Base-by-base conservation (phyloP, 202 grass and related monocot species). In the Hordeum pubiflorum region DNA sequence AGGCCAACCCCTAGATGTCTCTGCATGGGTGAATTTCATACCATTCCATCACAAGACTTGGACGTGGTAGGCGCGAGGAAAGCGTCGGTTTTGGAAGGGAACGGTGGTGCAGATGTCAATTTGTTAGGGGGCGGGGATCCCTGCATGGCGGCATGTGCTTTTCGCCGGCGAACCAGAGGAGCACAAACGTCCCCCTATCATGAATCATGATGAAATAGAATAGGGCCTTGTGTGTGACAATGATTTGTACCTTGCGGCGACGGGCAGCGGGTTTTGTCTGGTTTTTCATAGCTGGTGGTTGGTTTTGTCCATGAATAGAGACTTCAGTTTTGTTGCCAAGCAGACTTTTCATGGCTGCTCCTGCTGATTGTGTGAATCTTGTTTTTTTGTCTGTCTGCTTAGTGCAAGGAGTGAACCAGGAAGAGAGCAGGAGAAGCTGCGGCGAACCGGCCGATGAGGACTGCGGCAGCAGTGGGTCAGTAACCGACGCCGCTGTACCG, bases 91-190 rank as follows among this genome's bases (percentile, higher is more conserved):
- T 89, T 76, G 79, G 83, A 69, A 75, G 4, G 84, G 27, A 9
- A 20, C 24, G 40, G 60, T 39, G 61, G 84, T 83, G 87, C 83
- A 27, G 80, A 86, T 83, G 83, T 83, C 84, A 83, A 48, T 79
- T 83, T 75, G 81, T 40, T 21, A 2, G 44, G 46, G 66, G 34
- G 56, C 11, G 17, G 24, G 7, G 60, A 39, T 77, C 37, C 78
- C 27, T 60, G 69, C 60, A 69, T 50, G 79, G 69, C 79, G 63
- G 75, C 75, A 80, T 73, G 70, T 86, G 84, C 24, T 76, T 90
- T 86, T 86, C 75, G 75, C 55, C 55, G 46, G 3, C 29, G 46
- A 58, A 38, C 34, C 55, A 48, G 69, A 86, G 40, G 74, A 69
- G 13, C 81, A 43, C 44, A 83, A 58, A 21, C 41, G 55, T 63